phyloP scores from a whole-genome alignment of 768 basidiomycete species.

The Pleurotus platypus region DNA sequence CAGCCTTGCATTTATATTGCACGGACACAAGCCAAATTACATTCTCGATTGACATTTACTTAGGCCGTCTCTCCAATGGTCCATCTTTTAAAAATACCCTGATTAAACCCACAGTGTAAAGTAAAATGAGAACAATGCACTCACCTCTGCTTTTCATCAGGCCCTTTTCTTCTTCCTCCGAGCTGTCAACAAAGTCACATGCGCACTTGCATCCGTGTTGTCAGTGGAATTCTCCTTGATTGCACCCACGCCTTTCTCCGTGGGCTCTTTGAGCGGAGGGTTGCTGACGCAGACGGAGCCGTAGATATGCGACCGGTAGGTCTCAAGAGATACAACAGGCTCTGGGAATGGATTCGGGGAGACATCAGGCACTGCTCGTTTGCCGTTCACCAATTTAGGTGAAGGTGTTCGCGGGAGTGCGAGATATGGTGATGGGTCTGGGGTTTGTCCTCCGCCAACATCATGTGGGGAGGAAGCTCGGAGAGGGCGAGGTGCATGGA shows the following conservation, averaged over 20 bases:
- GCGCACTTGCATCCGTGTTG: conserved; percentile 13
- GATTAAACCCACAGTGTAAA: background rate
- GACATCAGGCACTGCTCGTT: conserved; percentile 33
- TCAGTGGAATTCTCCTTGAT: conserved; percentile 5
- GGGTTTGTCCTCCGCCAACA: conserved; percentile 33
- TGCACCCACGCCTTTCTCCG: background rate
- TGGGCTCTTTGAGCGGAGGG: conserved; percentile 20
- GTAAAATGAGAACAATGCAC: no score
- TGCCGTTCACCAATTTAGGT: conserved; percentile 27
- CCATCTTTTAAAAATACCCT: background rate
- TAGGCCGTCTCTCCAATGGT: no score
- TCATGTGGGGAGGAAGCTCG: conserved; percentile 13
- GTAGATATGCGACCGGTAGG: conserved; percentile 58
- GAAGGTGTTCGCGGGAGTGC: conserved; percentile 54
- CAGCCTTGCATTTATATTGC: no score
- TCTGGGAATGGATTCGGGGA: conserved; percentile 70
- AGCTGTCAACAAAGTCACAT: conserved; percentile 57
- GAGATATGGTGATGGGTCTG: conserved; percentile 34
- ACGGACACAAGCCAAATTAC: no score
- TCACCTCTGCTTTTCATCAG: conserved; percentile 14
- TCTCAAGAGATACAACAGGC: conserved; percentile 57
- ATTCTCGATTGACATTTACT: no score
- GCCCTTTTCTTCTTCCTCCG: conserved; percentile 52
- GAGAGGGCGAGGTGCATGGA: conserved; percentile 12
- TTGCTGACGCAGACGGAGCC: conserved; percentile 55